Base-by-base conservation (phyloP, 768 basidiomycete genomes). In the Phanerochaete carnosa region DNA sequence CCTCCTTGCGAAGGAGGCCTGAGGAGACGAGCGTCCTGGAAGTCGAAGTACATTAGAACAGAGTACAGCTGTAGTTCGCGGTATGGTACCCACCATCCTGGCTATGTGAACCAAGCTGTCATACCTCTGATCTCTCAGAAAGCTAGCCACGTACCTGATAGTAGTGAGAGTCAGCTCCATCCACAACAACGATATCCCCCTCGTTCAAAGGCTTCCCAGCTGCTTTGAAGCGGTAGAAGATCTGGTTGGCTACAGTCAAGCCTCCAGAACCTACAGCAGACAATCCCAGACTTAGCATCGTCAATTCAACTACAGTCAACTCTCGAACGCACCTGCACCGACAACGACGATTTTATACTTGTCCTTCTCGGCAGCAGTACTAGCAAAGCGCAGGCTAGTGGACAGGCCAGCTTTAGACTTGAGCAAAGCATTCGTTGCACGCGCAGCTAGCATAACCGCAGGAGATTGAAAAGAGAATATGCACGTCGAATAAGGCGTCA, bases 11-110 rank as follows among this genome's bases (percentile, higher is more conserved):
- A 54, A 82, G 79, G 55, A 99, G 80, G 29, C 95, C 96, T n/a
- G 93, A 79, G 15, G 94, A 95, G 39, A 94, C 95, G 45, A 97
- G 83, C 0, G 95, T 96, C 94, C 92, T 93, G 47, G 60, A 33
- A 23, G 30, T 49, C 22, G n/a, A 33, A 26, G 37, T 13, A 55
- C 1, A 37, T 26, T 19, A 43, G 23, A 12, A 11, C 1, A 13
- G n/a, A 22, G 35, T 39, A 28, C 16, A 39, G 28, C 9, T 49
- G 7, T 39, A 12, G 43, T 4, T 11, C 33, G 16, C 15, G 15
- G 51, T 1, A 35, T 25, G 13, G 15, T 16, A 65, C 78, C 68
- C 73, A 92, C 92, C 95, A 98, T 75, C 95, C 96, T 23, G 96
- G 96, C 85, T 95, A 74, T 63, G 65, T 58, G 60, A 60, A 32